These are phyloP conservation scores for Excoecaria cochinchinensis DNA, from an alignment of 345 rosid genomes.

Conservation along the genomic window DNA sequence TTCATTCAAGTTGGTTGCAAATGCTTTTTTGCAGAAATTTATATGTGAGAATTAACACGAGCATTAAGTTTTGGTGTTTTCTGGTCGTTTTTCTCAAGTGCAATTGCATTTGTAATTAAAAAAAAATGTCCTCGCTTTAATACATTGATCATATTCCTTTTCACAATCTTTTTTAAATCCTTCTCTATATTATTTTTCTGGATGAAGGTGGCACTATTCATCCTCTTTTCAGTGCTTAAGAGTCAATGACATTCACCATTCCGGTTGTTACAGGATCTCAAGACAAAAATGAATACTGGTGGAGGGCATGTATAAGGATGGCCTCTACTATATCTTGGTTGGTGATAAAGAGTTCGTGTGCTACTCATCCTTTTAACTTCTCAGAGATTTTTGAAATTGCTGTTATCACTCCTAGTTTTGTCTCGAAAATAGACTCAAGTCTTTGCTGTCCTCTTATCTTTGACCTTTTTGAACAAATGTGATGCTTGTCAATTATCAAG, in stretches of 20 bases:
- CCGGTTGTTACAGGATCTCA: conserved; percentile 18
- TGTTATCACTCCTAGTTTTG: background rate
- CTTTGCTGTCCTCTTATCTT: background rate
- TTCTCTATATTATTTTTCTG: too few relatives aligned
- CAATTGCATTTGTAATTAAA: too few relatives aligned
- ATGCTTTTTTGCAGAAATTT: too few relatives aligned
- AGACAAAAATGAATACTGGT: conserved; percentile 19
- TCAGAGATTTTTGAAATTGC: background rate
- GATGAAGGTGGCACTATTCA: too few relatives aligned
- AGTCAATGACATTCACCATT: background rate
- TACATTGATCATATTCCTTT: too few relatives aligned
- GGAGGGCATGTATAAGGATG: conserved; percentile 22
- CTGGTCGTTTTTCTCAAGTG: too few relatives aligned
- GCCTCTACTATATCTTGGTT: conserved; percentile 17
- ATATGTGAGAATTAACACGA: too few relatives aligned
- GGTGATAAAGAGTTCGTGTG: conserved; percentile 21
- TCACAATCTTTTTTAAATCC: too few relatives aligned
- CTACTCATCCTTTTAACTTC: conserved; percentile 7
- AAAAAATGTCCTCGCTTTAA: too few relatives aligned
- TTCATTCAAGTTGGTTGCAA: too few relatives aligned
- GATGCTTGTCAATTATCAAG: background rate
- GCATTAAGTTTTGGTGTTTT: too few relatives aligned
- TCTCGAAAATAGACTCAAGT: background rate
- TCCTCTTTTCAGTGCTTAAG: too few relatives aligned
- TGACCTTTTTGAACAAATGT: background rate